These are phyloP conservation scores for Nannizziopsis barbatae DNA, from an alignment of 2,329 filamentous ascomycete genomes.

Conservation along the genomic window DNA sequence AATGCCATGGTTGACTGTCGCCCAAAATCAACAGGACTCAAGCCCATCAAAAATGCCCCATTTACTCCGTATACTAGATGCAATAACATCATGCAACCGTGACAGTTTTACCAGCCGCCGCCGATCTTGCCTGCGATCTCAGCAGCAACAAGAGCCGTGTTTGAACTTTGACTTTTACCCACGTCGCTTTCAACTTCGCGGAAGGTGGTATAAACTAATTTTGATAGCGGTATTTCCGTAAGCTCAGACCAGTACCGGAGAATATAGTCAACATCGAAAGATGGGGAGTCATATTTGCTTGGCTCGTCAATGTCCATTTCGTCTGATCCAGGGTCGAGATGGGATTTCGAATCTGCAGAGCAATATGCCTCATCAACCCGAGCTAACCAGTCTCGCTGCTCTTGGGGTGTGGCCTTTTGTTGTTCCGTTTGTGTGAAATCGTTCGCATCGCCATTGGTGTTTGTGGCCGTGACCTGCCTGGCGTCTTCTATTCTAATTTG, in stretches of 20 bases:
- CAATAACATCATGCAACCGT: no score
- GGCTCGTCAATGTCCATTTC: slow-evolving; percentile 20
- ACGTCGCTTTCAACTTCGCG: slow-evolving; percentile 91
- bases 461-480: slow-evolving; percentile 20
- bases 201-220: slow-evolving; percentile 74
- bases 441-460: not conserved
- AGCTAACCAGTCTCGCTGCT: slow-evolving; percentile 76
- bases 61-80: no score
- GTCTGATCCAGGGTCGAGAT: slow-evolving; percentile 22
- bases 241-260: slow-evolving; percentile 64
- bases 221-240: slow-evolving; percentile 59
- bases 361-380: slow-evolving; percentile 85
- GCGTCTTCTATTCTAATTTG: slow-evolving; percentile 87
- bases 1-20: no score
- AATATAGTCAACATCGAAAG: slow-evolving; percentile 35
- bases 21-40: no score
- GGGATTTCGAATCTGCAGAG: slow-evolving; percentile 54
- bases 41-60: no score
- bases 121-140: slow-evolving; percentile 84
- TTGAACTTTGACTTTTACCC: slow-evolving; percentile 57
- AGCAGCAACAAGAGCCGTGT: slow-evolving; percentile 64
- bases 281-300: slow-evolving; percentile 17
- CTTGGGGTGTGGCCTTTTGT: slow-evolving; percentile 55
- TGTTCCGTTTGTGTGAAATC: not conserved
- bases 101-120: slow-evolving; percentile 77